Evolutionary conservation across 306 rosid species (phyloP), one percentile per base, ranked within the genome.

Genomic region (Rubus parviflorus): DNA sequence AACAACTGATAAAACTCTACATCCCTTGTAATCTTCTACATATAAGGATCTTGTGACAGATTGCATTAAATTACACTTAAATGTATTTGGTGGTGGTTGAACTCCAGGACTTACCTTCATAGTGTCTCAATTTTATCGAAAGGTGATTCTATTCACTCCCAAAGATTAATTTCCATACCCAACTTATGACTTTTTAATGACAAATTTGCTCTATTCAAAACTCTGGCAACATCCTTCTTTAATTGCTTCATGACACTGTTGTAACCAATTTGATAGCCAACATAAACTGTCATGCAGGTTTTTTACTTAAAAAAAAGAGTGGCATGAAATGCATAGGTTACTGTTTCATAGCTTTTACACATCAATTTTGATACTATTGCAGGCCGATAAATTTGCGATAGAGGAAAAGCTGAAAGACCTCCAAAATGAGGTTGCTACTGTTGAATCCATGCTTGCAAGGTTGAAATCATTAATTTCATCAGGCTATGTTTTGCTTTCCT

Each of bases 371-470:
- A 38, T 68, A 71, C 64, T 79, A 71, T 74, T 89, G 80, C 84
- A 94, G 98, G 97, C 86, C 46, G 97, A 92, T 86, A 90, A 86
- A 80, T 92, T 86, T 84, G 89, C 82, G 83, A 30, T 81, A 78
- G 91, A 81, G 85, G 88, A 92, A 80, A 89, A 77, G 86, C 67
- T 92, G 74, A 88, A 85, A 83, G 83, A 42, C 80, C 92, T 92
- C 51, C 85, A 68, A 74, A 64, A 52, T 68, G 97, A 88, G 76
- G 78, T 87, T 79, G 79, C 81, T 66, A 82, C 65, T 48, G 86
- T 91, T 70, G 85, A 92, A 23, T 78, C 72, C 57, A 77, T 78
- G 43, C 45, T 89, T 62, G 40, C 72, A 64, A 86, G 96, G 97
- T 94, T 42, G 11, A 58, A 51, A 20, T 58, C 75, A 35, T 73